phyloP scores from a whole-genome alignment of 78 protist genomes.

The Dictyostelium intermedium region DNA sequence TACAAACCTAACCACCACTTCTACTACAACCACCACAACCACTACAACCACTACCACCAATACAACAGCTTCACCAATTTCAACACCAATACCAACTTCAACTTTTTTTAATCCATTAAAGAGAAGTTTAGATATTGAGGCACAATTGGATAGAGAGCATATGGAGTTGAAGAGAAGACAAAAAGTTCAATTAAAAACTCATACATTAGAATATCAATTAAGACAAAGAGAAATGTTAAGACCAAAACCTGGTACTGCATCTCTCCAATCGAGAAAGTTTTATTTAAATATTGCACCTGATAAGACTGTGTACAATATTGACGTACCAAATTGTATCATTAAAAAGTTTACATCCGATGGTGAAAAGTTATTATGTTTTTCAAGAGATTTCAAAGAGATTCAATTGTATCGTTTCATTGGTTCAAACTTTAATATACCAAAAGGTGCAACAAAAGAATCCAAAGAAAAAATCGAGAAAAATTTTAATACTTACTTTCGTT shows the following conservation, averaged over 20 bases:
- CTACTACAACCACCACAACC: not conserved
- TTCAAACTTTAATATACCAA: conserved; percentile 14
- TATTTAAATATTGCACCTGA: conserved; percentile 65
- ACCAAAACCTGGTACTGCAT: conserved; percentile 50
- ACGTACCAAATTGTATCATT: conserved; percentile 58
- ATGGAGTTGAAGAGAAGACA: conserved; percentile 25
- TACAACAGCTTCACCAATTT: not conserved
- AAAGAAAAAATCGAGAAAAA: conserved; percentile 8
- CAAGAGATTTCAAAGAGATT: conserved; percentile 71
- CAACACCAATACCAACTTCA: not conserved
- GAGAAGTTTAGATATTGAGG: conserved; percentile 6
- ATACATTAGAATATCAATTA: conserved; percentile 26
- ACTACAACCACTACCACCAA: not conserved
- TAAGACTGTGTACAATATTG: conserved; percentile 68
- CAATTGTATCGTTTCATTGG: conserved; percentile 64
- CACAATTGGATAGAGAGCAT: conserved; percentile 28
- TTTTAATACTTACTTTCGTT: conserved; percentile 45
- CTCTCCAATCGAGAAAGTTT: conserved; percentile 50
- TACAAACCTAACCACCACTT: not conserved
- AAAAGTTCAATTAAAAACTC: not conserved
- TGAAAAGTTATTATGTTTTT: conserved; percentile 62
- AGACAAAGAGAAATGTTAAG: conserved; percentile 16
- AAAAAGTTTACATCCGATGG: conserved; percentile 75
- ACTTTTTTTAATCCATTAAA: conserved; percentile 6
- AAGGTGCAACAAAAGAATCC: not conserved